These are phyloP conservation scores for Begonia fuchsioides DNA, from an alignment of 306 rosid species.

Conservation along the genomic window DNA sequence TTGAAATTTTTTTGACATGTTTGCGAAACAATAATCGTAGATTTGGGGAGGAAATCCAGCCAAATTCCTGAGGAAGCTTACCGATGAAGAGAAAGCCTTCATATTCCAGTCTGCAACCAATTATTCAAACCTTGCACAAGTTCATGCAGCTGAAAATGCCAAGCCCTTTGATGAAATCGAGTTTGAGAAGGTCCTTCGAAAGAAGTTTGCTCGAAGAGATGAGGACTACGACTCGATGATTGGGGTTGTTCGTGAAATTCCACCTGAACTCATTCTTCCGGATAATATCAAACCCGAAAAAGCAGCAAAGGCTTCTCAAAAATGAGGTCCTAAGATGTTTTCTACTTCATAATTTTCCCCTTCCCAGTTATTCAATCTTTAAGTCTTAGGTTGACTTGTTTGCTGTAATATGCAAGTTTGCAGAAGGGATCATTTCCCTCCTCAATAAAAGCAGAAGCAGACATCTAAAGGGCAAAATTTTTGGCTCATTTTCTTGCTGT, in stretches of 20 bases:
- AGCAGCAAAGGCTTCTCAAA: constrained; percentile 30
- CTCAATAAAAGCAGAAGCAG: too few relatives aligned
- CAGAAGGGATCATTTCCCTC: too few relatives aligned
- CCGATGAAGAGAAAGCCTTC: constrained; percentile 82
- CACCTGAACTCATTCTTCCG: constrained; percentile 39
- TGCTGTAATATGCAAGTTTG: too few relatives aligned
- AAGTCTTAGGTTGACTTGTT: too few relatives aligned
- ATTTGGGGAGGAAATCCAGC: constrained; percentile 99
- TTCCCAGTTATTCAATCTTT: too few relatives aligned
- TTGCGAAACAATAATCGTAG: constrained; percentile 18
- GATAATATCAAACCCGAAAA: constrained; percentile 36
- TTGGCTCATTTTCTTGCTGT: too few relatives aligned
- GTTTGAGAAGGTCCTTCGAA: constrained; percentile 58
- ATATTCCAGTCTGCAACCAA: constrained; percentile 74
- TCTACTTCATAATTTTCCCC: too few relatives aligned
- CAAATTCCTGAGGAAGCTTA: constrained; percentile 80
- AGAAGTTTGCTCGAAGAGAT: constrained; percentile 55
- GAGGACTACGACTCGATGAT: constrained; percentile 52
- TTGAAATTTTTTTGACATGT: not conserved
- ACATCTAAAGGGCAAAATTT: too few relatives aligned
- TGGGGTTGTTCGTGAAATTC: constrained; percentile 38
- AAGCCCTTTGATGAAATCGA: constrained; percentile 57
- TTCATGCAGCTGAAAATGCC: constrained; percentile 82
- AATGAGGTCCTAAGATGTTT: not conserved
- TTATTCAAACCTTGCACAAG: constrained; percentile 78